Conservation (phyloP, 164 flowering plant species). For the Macadamia tetraphylla region DNA sequence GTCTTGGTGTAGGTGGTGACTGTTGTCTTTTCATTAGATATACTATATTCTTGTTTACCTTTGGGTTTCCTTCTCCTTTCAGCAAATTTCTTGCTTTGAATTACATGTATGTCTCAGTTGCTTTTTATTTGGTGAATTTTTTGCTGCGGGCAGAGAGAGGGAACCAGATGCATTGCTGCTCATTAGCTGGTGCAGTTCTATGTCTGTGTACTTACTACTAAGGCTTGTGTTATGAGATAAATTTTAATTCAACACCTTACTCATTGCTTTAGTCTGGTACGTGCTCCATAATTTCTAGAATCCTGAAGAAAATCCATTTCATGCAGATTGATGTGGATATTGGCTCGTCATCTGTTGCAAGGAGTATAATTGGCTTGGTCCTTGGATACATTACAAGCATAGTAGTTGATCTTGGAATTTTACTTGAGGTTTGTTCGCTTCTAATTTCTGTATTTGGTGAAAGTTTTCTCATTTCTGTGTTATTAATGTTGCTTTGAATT, state of each 20-base stretch:
- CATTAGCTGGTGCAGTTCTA: no score
- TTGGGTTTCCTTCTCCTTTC: no score
- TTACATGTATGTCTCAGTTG: no score
- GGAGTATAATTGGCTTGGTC: slow-evolving; percentile 79
- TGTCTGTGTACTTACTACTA: no score
- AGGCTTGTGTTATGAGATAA: no score
- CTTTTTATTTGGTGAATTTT: no score
- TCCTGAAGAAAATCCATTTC: background rate
- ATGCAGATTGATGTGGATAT: slow-evolving; percentile 96
- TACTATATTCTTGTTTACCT: no score
- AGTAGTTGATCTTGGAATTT: slow-evolving; percentile 89
- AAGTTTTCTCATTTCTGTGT: background rate
- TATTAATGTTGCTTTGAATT: background rate
- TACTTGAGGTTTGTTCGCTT: slow-evolving; percentile 67
- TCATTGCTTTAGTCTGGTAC: background rate
- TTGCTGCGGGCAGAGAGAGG: no score
- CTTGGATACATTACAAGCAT: slow-evolving; percentile 94
- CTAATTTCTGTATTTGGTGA: background rate
- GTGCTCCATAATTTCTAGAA: background rate
- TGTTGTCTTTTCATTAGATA: no score
- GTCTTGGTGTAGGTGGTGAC: no score
- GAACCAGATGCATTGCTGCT: no score
- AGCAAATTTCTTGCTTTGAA: no score
- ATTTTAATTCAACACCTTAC: background rate
- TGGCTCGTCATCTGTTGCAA: slow-evolving; percentile 97